Conservation (phyloP, 345 rosid genomes). For the Syzygium aqueum region DNA sequence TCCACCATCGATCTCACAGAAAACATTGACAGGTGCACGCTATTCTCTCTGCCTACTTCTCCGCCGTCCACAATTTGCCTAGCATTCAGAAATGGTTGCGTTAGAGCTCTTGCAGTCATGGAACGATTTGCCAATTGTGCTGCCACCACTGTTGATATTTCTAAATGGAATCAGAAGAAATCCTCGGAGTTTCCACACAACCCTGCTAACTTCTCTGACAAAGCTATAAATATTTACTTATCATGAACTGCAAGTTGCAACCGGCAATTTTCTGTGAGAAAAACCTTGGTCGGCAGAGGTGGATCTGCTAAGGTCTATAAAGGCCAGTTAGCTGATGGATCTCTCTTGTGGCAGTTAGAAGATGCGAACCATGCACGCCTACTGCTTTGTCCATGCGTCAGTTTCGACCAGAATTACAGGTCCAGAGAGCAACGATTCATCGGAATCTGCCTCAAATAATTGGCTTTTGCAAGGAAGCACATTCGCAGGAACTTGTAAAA, state of each 20-base stretch:
- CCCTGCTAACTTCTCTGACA: background rate
- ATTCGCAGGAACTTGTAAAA: background rate
- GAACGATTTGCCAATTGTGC: background rate
- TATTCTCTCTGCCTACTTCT: background rate
- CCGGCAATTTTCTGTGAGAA: background rate
- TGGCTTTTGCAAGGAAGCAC: background rate
- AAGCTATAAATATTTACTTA: background rate
- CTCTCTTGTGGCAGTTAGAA: background rate
- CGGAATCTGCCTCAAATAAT: background rate
- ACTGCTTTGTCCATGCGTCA: background rate
- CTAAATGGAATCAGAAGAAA: background rate
- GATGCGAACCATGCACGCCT: background rate
- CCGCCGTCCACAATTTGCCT: background rate
- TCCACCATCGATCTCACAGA: background rate
- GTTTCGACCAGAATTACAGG: background rate
- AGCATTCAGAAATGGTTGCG: background rate
- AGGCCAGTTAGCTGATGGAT: background rate
- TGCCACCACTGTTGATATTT: background rate
- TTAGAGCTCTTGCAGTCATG: background rate
- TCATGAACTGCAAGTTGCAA: background rate
- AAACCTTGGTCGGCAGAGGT: background rate
- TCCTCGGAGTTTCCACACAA: background rate
- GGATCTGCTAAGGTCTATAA: background rate
- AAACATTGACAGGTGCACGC: background rate
- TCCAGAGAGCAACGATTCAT: background rate